These are phyloP conservation scores for Madurella fahalii DNA, from an alignment of 2,329 filamentous ascomycete genomes.

Conservation along the genomic window DNA sequence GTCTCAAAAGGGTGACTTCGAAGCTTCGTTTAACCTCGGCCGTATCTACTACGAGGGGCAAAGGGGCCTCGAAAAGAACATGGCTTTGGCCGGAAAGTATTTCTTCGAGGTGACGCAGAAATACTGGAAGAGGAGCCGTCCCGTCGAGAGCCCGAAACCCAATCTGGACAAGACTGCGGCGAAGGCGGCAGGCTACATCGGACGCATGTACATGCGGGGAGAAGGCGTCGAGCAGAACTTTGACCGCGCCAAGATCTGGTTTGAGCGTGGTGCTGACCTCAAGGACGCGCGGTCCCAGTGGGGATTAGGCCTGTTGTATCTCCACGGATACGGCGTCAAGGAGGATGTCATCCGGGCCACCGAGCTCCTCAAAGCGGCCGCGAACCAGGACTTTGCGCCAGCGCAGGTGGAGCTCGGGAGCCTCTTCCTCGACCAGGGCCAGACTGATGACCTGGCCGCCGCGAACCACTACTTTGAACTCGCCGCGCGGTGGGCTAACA, in stretches of 20 bases:
- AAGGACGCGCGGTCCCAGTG: conserved; percentile 83
- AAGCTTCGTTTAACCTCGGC: conserved; percentile 80
- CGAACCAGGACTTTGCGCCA: conserved; percentile 75
- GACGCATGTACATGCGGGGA: conserved; percentile 83
- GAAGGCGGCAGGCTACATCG: conserved; percentile 82
- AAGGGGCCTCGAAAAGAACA: conserved; percentile 67
- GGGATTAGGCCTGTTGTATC: conserved; percentile 76
- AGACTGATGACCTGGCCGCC: conserved; percentile 62
- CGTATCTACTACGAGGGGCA: conserved; percentile 87
- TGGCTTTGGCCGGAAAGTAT: conserved; percentile 70
- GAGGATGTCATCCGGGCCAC: conserved; percentile 69
- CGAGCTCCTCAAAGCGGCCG: conserved; percentile 71
- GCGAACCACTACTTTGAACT: conserved; percentile 86
- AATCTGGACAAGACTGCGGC: conserved; percentile 73
- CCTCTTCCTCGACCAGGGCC: conserved; percentile 80
- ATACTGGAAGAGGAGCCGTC: conserved; percentile 81
- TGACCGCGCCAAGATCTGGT: conserved; percentile 73
- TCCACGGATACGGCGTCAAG: conserved; percentile 67
- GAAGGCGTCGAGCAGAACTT: conserved; percentile 80
- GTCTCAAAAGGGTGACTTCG: conserved; percentile 83
- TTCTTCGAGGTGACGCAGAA: conserved; percentile 75
- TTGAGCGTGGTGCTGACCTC: conserved; percentile 69
- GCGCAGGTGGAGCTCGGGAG: conserved; percentile 80
- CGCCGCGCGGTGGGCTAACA: conserved; percentile 74
- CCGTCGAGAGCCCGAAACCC: conserved; percentile 63